Evolutionary conservation across 371 early-diverging fungal species (phyloP), one percentile per base, ranked within the genome.

Genomic region (Lichtheimia corymbifera): DNA sequence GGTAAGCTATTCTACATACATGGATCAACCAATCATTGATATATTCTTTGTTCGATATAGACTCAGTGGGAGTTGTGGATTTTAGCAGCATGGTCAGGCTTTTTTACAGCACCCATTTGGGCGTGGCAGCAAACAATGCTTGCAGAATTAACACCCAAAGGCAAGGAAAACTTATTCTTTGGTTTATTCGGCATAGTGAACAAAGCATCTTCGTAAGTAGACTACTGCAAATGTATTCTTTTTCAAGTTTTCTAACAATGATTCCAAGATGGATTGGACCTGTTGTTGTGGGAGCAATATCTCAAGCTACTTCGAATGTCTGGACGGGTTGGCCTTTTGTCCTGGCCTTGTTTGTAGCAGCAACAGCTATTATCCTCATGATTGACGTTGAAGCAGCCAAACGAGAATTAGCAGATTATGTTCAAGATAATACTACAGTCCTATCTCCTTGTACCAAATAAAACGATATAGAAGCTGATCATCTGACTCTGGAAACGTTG

Each of bases 161-260:
- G 86, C 9, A 83, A 79, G 47, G 86, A 86, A 63, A 83, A 83
- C 20, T 63, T 83, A 50, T 86, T 83, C 75, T 83, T 86, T 66
- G 82, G 83, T 61, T 61, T 86, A 15, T 86, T 86, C 63, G 83
- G 83, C 57, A 74, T 86, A 2, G 78, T 82, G 28, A 84, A 86
- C 53, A 86, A 86, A 55, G 86, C 75, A 2, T 83, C 84, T 1
- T 79, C 83, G 63, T 63, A 63, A 56, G 63, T 52, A 5, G 6
- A 15, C 15, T 6, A 4, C 13, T 9, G 12, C n/a, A 13, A 1
- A 22, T 2, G 5, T 25, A 6, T 35, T 15, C 15, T 41, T 18
- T 1, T 18, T 22, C 41, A 40, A 40, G 7, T 30, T 17, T 25
- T 1, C 13, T 49, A 43, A 58, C 45, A 27, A 22, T 47, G 11